Percentiles rank a stretch among this genome's conserved stretches.
Evolutionary conservation across 2,329 filamentous ascomycete species (phyloP).

Genomic region (Trichoderma sp.): DNA sequence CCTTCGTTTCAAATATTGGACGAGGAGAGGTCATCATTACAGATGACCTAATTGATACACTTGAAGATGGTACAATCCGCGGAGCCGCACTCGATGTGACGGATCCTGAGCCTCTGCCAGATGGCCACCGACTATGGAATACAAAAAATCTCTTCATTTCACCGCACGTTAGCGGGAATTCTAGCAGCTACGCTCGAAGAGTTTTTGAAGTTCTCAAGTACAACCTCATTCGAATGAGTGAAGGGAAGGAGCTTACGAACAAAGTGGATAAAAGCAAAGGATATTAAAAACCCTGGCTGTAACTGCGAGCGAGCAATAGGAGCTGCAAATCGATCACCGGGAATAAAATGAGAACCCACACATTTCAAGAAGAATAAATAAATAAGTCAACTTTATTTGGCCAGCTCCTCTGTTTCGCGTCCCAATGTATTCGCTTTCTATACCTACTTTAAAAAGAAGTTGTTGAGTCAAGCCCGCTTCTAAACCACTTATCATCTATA

Average conservation of each 20-base stretch:
- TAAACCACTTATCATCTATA: background rate
- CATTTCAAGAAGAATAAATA: background rate
- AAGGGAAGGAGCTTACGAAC: conserved; percentile 45
- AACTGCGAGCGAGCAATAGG: too few species aligned
- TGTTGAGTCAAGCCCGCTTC: background rate
- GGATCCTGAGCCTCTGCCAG: conserved; percentile 74
- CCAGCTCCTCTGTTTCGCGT: background rate
- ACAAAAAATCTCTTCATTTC: conserved; percentile 68
- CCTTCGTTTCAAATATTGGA: conserved; percentile 72
- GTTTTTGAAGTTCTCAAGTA: conserved; percentile 46
- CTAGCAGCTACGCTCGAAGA: conserved; percentile 44
- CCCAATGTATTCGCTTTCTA: background rate
- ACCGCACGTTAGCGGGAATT: conserved; percentile 51
- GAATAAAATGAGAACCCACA: background rate
- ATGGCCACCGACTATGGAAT: conserved; percentile 68
- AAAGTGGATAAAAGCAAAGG: conserved; percentile 42
- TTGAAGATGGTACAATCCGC: conserved; percentile 48
- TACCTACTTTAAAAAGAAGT: fast-evolving
- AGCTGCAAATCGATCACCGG: background rate
- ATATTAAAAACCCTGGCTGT: background rate
- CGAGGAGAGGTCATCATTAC: conserved; percentile 56
- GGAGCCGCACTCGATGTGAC: conserved; percentile 79
- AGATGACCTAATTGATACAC: conserved; percentile 61
- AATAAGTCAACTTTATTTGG: background rate
- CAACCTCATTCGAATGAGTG: conserved; percentile 44